A percentile compares a stretch with the other conserved stretches of the same genome.
These are phyloP conservation scores for Tillandsia leiboldiana DNA, from an alignment of 176 grass and related monocot genomes.

Conservation along the genomic window DNA sequence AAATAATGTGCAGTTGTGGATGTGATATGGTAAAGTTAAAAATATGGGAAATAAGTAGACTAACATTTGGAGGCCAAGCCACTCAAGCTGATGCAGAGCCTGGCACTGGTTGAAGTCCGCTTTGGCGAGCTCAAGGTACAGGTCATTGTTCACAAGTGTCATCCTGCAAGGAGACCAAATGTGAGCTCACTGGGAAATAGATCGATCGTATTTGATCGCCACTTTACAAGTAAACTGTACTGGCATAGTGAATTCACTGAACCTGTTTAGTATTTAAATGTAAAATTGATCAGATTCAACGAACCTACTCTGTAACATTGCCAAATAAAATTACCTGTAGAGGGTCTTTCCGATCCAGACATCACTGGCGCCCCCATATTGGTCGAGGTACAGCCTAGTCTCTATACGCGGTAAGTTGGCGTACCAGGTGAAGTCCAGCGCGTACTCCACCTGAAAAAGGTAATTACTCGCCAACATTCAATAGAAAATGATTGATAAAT, in stretches of 20 bases:
- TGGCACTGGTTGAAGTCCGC: constrained; percentile 83
- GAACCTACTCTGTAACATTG: neutral
- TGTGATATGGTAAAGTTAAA: neutral
- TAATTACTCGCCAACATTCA: no score
- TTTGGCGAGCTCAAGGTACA: constrained; percentile 60
- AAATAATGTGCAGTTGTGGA: no score
- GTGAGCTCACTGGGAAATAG: neutral
- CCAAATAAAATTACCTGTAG: constrained; percentile 44
- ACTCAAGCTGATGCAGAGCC: constrained; percentile 63
- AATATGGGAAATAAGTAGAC: neutral
- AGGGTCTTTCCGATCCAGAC: constrained; percentile 93
- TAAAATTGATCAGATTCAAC: neutral
- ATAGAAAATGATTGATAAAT: neutral
- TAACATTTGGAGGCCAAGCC: constrained; percentile 47
- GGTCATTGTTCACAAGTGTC: constrained; percentile 64
- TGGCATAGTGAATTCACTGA: neutral
- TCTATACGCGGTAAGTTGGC: constrained; percentile 69
- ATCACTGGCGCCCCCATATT: constrained; percentile 68
- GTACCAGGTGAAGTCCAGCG: constrained; percentile 78
- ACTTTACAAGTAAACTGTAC: neutral
- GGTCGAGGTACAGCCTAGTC: constrained; percentile 63
- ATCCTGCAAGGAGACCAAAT: constrained; percentile 38
- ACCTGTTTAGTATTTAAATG: neutral
- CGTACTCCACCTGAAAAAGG: constrained; percentile 46
- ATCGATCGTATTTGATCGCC: no score